Evolutionary conservation across 2,329 filamentous ascomycete genomes (phyloP), one percentile per base, ranked within the genome.

Genomic region (Colletotrichum cereale): DNA sequence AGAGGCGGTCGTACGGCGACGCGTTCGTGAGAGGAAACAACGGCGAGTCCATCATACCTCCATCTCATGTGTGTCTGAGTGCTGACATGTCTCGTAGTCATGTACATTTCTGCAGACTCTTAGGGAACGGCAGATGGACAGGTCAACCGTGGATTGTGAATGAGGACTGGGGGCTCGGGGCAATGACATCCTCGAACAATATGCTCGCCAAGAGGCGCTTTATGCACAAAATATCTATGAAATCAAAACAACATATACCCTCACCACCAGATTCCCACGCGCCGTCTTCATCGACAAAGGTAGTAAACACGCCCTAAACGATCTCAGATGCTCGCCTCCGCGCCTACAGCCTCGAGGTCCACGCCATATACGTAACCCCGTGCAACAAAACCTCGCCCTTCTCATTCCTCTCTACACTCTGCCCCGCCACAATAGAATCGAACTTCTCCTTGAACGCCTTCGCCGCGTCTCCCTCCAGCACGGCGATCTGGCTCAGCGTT

Each of bases 11-110:
- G 66, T 98, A 97, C 80, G 96, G 96, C 10, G 96, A 98, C 86
- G 94, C 96, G 6, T 98, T 98, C 81, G 93, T 98, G 69, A 89
- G 96, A 81, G 96, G 96, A 76, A 98, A 98, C 84, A 98, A 98
- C 79, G 96, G 96, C 97, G 76, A 78, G 84, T 76, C 42, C 6
- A 56, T 3, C 11, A 12, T 18, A n/a, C 12, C n/a, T 21, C 5
- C 57, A 11, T 6, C 47, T 21, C 8, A 42, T 57, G 26, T 29
- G 36, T 24, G 24, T 56, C 21, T 36, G 53, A 34, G 44, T 40
- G 55, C 76, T 79, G 60, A 80, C 74, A 21, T 11, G 38, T 3
- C 16, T 14, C 24, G 36, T 67, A 92, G 90, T 92, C 71, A 92
- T 92, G 90, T 92, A 92, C 76, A 92, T 92, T 74, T 91, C 90